Evolutionary conservation across 2,329 filamentous ascomycete species (phyloP).

Genomic region (Parasarocladium wereldwijsianum): DNA sequence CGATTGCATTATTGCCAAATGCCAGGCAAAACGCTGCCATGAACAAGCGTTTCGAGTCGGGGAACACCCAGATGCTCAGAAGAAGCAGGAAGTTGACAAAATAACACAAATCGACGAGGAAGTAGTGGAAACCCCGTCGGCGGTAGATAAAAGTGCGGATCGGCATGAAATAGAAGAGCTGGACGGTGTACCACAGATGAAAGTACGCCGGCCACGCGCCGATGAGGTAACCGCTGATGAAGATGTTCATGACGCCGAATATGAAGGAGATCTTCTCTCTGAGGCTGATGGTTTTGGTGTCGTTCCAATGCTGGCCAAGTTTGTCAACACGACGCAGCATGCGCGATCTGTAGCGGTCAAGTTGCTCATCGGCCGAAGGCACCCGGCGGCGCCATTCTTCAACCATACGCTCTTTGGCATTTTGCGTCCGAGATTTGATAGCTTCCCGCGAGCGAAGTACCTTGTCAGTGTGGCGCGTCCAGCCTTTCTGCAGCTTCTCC

Average conservation of each 20-base stretch:
- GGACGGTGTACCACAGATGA: constrained; percentile 80
- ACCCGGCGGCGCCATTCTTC: constrained; percentile 84
- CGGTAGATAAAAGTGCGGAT: constrained; percentile 88
- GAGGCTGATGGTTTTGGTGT: constrained; percentile 73
- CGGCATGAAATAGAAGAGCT: constrained; percentile 92
- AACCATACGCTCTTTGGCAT: constrained; percentile 77
- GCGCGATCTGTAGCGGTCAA: constrained; percentile 76
- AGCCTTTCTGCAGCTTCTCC: constrained; percentile 74
- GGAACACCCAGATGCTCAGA: constrained; percentile 80
- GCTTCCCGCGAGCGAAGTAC: constrained; percentile 72
- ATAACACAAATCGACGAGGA: constrained; percentile 93
- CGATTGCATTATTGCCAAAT: constrained; percentile 92
- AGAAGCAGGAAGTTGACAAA: constrained; percentile 85
- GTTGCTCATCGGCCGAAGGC: constrained; percentile 78
- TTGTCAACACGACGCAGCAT: constrained; percentile 86
- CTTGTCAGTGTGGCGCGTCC: constrained; percentile 72
- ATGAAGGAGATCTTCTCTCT: constrained; percentile 96
- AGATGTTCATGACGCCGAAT: constrained; percentile 90
- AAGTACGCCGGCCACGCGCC: constrained; percentile 76
- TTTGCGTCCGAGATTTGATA: constrained; percentile 58
- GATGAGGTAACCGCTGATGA: constrained; percentile 88
- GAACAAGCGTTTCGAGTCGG: constrained; percentile 77
- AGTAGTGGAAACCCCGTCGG: constrained; percentile 87
- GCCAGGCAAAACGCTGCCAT: constrained; percentile 85
- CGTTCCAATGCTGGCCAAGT: constrained; percentile 72